Conservation (phyloP, 2,329 filamentous ascomycete genomes). For the Colletotrichum siamense region DNA sequence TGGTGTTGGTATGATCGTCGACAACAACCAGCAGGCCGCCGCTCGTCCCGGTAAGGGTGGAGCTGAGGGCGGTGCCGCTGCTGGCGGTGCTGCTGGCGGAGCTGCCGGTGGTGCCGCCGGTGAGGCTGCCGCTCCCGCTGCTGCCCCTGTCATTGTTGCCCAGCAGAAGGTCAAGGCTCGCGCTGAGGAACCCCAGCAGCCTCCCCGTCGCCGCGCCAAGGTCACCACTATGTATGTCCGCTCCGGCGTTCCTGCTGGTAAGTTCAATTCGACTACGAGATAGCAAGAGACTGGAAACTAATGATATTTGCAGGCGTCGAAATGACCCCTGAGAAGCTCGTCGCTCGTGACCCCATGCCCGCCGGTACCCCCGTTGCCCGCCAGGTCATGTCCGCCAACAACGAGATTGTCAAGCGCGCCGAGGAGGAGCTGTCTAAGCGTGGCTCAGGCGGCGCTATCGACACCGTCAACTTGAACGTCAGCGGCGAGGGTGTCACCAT, state of each 20-base stretch:
- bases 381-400: neutral
- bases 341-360: slow-evolving; percentile 11
- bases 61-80: neutral
- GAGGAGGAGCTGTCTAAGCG: slow-evolving; percentile 20
- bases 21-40: slow-evolving; percentile 38
- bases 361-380: slow-evolving; percentile 4
- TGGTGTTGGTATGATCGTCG: slow-evolving; percentile 43
- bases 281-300: neutral
- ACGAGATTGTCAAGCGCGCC: slow-evolving; percentile 14
- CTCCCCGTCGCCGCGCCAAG: slow-evolving; percentile 43
- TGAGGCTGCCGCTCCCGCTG: neutral
- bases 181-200: slow-evolving; percentile 9
- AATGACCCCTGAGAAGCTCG: slow-evolving; percentile 15
- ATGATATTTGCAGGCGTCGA: slow-evolving; percentile 10
- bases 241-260: slow-evolving; percentile 47
- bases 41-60: neutral
- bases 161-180: slow-evolving; percentile 20
- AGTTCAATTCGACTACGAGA: slow-evolving; percentile 27
- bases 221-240: slow-evolving; percentile 53
- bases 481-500: slow-evolving; percentile 51
- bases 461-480: slow-evolving; percentile 50
- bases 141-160: neutral
- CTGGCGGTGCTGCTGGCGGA: slow-evolving; percentile 24
- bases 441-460: slow-evolving; percentile 34
- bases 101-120: slow-evolving; percentile 6